A percentile compares a stretch with the other conserved stretches of the same genome.
Conservation (phyloP, 1,284 basidiomycete species). For the Coriolopsis trogii region DNA sequence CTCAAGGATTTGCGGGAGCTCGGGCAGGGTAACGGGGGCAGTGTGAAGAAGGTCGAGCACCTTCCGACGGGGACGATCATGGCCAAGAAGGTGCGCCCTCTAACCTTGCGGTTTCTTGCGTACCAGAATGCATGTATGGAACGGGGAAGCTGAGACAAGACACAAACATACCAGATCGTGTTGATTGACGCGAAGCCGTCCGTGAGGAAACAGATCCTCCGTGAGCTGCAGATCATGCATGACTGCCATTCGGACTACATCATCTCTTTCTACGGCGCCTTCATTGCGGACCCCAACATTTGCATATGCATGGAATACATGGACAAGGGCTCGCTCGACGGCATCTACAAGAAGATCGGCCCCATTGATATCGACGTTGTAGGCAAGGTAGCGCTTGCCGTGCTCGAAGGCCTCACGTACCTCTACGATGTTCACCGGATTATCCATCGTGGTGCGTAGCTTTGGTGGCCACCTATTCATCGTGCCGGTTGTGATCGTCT, state of each 20-base stretch:
- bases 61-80: slow-evolving; percentile 87
- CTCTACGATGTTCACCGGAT: slow-evolving; percentile 99
- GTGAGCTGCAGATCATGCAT: slow-evolving; percentile 98
- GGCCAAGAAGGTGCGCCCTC: slow-evolving; percentile 86
- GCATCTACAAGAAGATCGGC: slow-evolving; percentile 93
- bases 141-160: too few relatives aligned
- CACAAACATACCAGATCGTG: too few relatives aligned
- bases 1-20: slow-evolving; percentile 86
- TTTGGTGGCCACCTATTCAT: too few relatives aligned
- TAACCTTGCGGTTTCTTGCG: slow-evolving; percentile 2
- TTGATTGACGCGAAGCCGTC: slow-evolving; percentile 97
- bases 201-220: slow-evolving; percentile 96
- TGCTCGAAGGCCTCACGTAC: slow-evolving; percentile 94
- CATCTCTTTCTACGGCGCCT: slow-evolving; percentile 96
- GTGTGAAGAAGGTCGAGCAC: slow-evolving; percentile 95
- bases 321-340: slow-evolving; percentile 91
- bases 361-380: slow-evolving; percentile 90
- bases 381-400: slow-evolving; percentile 87
- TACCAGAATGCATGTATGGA: too few relatives aligned
- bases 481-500: too few relatives aligned
- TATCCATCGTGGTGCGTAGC: slow-evolving; percentile 86
- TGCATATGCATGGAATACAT: slow-evolving; percentile 99
- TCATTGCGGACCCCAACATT: slow-evolving; percentile 94
- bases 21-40: slow-evolving; percentile 97
- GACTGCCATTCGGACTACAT: slow-evolving; percentile 94